Evolutionary conservation across 2,329 filamentous ascomycete genomes (phyloP), one percentile per base, ranked within the genome.

Genomic region (Zymoseptoria pseudotritici): DNA sequence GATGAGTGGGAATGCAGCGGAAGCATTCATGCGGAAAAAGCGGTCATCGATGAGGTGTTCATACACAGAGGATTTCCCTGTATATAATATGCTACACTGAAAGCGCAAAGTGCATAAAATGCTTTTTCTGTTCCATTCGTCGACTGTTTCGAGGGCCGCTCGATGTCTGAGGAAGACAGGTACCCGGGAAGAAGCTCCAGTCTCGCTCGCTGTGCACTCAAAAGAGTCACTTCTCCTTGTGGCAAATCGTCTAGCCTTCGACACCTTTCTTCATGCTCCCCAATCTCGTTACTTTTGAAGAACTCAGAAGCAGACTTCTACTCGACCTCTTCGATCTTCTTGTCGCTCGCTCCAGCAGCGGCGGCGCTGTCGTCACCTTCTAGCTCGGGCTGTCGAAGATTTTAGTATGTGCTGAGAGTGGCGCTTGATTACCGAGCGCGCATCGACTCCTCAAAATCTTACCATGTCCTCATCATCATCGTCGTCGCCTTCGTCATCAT

Each of bases 351-450:
- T 52, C 72, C 71, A 36, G 58, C 66, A 17, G 64, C 66, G 49
- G 65, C 64, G 52, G 69, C 67, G 31, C 66, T 66, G 46, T 79
- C 82, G 61, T 86, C 85, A 26, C 82, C 86, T 74, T 90, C 88
- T 55, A 95, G 85, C 67, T 84, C 85, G 9, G 52, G 52, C 52
- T 46, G 36, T 46, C 5, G 36, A 46, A 46, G 13, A 46, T 17
- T 17, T 46, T n/a, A 46, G 36, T 7, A n/a, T 46, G 36, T 46
- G 36, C 36, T 42, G 36, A 5, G 36, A 13, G 5, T 60, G 91
- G 91, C 86, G 96, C 91, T 9, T 79, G 77, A 58, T 79, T 90
- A 6, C 90, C 88, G n/a, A 42, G 17, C 10, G 1, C 36, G 36
- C 13, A 4, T 17, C 3, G 36, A 17, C 17, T 7, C 36, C 7